These are phyloP conservation scores for Plasmopara viticola DNA, from an alignment of 352 stramenopile species.

Conservation along the genomic window DNA sequence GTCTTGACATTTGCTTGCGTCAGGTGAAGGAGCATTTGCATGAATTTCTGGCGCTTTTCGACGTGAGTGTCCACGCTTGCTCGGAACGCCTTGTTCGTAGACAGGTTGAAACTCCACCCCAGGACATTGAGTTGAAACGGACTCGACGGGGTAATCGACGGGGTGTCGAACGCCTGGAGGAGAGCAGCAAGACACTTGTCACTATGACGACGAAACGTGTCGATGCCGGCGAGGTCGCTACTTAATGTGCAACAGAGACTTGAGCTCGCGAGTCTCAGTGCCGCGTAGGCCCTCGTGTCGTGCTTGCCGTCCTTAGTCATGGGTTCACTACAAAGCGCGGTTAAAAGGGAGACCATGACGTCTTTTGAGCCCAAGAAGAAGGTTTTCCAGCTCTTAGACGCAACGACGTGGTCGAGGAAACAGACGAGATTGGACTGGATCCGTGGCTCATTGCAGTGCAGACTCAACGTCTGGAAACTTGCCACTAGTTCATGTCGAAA, in stretches of 20 bases:
- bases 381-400: slow-evolving; percentile 56
- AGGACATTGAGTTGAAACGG: slow-evolving; percentile 33
- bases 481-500: slow-evolving; percentile 30
- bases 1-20: neutral
- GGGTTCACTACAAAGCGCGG: slow-evolving; percentile 5
- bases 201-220: slow-evolving; percentile 10
- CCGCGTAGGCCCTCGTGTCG: neutral
- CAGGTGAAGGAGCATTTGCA: slow-evolving; percentile 17
- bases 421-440: slow-evolving; percentile 27
- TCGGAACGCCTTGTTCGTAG: slow-evolving; percentile 28
- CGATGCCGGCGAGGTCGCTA: slow-evolving; percentile 28
- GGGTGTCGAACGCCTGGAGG: slow-evolving; percentile 7
- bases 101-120: slow-evolving; percentile 55
- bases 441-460: neutral
- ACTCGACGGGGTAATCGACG: neutral
- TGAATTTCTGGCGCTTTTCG: slow-evolving; percentile 16
- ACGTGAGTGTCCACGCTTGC: slow-evolving; percentile 16
- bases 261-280: slow-evolving; percentile 22
- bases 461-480: slow-evolving; percentile 5
- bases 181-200: slow-evolving; percentile 12
- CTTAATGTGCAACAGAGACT: slow-evolving; percentile 55
- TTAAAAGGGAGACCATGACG: slow-evolving; percentile 19
- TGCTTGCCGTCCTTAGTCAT: too few relatives aligned
- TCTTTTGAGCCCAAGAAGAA: slow-evolving; percentile 18
- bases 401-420: slow-evolving; percentile 43